Conservation (phyloP, 2,329 filamentous ascomycete species). For the Ophiocordyceps camponoti-leonardi region DNA sequence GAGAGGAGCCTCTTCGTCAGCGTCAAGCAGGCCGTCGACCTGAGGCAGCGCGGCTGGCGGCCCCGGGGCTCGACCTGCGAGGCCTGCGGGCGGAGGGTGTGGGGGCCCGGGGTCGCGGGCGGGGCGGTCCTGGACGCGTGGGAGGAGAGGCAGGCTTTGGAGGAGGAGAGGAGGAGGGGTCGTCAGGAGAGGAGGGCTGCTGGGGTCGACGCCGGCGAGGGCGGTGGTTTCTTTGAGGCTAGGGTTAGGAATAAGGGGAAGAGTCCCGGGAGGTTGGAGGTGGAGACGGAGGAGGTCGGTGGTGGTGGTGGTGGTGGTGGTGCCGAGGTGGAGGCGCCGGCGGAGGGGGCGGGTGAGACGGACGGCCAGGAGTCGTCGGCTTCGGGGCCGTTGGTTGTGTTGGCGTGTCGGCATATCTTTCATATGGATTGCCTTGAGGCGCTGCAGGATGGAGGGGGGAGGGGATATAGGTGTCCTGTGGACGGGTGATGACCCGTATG, state of each 20-base stretch:
- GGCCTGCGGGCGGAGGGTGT: slow-evolving; percentile 63
- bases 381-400: slow-evolving; percentile 47
- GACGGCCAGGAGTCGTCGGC: slow-evolving; percentile 26
- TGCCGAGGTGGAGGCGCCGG: slow-evolving; percentile 18
- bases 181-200: slow-evolving; percentile 21
- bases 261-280: slow-evolving; percentile 14
- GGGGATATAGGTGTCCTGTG: slow-evolving; percentile 38
- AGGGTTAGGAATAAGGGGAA: slow-evolving; percentile 27
- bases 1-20: slow-evolving; percentile 79
- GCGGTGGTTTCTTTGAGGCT: slow-evolving; percentile 7
- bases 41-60: slow-evolving; percentile 77
- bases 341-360: slow-evolving; percentile 10
- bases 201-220: slow-evolving; percentile 16
- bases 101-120: slow-evolving; percentile 68
- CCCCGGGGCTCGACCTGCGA: slow-evolving; percentile 78
- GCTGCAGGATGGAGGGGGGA: slow-evolving; percentile 35
- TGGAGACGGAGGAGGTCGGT: slow-evolving; percentile 19
- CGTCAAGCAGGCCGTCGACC: slow-evolving; percentile 54
- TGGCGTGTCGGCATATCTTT: slow-evolving; percentile 56
- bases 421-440: slow-evolving; percentile 54
- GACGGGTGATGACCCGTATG: slow-evolving; percentile 25
- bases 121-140: slow-evolving; percentile 65
- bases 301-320: slow-evolving; percentile 15
- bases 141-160: slow-evolving; percentile 42
- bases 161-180: slow-evolving; percentile 27